Evolutionary conservation across 2,329 filamentous ascomycete species (phyloP).

Genomic region (Didymella lethalis): DNA sequence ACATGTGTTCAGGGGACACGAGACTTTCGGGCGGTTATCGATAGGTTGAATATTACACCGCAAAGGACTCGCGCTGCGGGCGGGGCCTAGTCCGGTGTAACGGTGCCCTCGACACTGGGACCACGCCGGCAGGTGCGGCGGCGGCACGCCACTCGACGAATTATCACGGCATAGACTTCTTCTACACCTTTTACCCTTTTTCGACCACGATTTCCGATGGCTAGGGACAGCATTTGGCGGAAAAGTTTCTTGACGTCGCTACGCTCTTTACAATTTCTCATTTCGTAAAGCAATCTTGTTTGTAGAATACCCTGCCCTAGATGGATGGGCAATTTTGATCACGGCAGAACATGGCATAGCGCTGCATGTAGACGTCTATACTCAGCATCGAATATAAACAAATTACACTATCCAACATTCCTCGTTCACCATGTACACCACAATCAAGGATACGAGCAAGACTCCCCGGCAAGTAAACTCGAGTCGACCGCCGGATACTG

Average conservation of each 20-base stretch:
- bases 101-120: not conserved
- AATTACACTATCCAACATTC: not conserved
- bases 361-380: slow-evolving; percentile 3
- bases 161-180: slow-evolving; percentile 14
- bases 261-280: slow-evolving; percentile 15
- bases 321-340: slow-evolving; percentile 8
- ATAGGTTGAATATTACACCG: slow-evolving; percentile 10
- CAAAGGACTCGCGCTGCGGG: slow-evolving; percentile 4
- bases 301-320: slow-evolving; percentile 20
- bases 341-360: slow-evolving; percentile 4
- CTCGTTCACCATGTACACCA: no score
- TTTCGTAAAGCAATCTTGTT: slow-evolving; percentile 2
- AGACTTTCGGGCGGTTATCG: slow-evolving; percentile 5
- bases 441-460: no score
- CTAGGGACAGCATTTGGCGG: slow-evolving; percentile 11
- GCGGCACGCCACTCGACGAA: slow-evolving; percentile 12
- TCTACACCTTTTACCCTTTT: slow-evolving; percentile 7
- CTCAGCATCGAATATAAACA: slow-evolving; percentile 9
- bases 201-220: not conserved
- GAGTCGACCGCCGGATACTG: no score
- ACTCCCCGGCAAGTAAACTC: no score
- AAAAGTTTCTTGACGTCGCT: slow-evolving; percentile 14
- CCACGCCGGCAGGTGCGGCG: slow-evolving; percentile 6
- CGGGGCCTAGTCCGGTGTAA: slow-evolving; percentile 8
- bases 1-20: slow-evolving; percentile 15